Evolutionary conservation across 2,329 filamentous ascomycete genomes (phyloP), one percentile per base, ranked within the genome.

Genomic region (Botryotinia narcissicola): DNA sequence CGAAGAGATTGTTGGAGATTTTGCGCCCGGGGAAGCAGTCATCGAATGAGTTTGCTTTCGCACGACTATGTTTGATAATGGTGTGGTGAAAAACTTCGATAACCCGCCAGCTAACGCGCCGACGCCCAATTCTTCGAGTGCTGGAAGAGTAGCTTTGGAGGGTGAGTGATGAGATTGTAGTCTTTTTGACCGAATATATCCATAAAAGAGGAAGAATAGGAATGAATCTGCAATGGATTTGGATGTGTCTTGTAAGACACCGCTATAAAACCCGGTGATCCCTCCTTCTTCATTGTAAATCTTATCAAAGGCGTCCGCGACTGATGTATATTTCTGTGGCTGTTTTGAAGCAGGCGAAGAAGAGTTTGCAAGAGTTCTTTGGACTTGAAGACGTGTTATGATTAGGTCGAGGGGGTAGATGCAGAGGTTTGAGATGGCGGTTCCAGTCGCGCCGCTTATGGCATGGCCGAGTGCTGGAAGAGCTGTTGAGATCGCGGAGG

Each of bases 131-230:
- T 97, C 93, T 78, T 94, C 91, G 35, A 91, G 74, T 1, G 91
- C 86, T 4, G 88, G 87, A 1, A 96, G 83, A 32, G 75, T 82
- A 76, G 74, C 81, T 67, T 78, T 78, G 20, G 76, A 78, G 0
- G 29, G 81, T 77, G 80, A 83, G 77, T 73, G 54, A n/a, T 83
- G 82, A 68, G 82, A 82, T 63, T 83, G 80, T 68, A 86, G 80
- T 40, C 82, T 78, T 32, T 79, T 78, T 6, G 81, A 80, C 29
- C 82, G 81, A 72, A 85, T 79, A 78, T 83, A 84, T 75, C 86
- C 92, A 83, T 97, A 97, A 74, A 93, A 91, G 29, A 95, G 86
- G 83, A 97, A 97, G 85, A 97, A 97, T 70, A 97, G 85, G 80
- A 96, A 95, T 73, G 91, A 93, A 83, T 96, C 93, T 44, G 89